Base-by-base conservation (phyloP, 2,329 filamentous ascomycete genomes). In the Knufia fluminis region DNA sequence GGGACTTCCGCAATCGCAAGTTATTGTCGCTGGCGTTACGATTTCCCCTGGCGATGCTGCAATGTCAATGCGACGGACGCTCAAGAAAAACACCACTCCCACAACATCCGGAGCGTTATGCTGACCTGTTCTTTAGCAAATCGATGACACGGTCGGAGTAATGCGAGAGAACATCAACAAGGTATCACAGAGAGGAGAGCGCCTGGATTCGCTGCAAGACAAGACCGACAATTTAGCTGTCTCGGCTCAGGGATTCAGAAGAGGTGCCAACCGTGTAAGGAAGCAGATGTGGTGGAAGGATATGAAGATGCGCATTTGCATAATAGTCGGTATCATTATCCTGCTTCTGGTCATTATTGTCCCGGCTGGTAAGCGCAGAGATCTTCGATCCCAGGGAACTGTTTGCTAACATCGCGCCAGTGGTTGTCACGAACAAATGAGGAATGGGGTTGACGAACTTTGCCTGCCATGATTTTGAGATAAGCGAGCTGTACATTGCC, bases 231-330 rank as follows among this genome's bases (percentile, higher is more conserved):
- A 94, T 71, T 78, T 98, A 59, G 90, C 90, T 53, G 81, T 84
- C 56, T 95, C 90, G 31, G 91, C 92, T 52, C 89, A 95, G 69
- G 89, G 88, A 55, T 98, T 98, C 80, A 87, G 90, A 63, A 84
- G 90, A 59, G 91, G 92, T 57, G 92, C 94, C 70, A 98, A 97
- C 76, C 78, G 88, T 62, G 91, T 98, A 61, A 83, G 92, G 69
- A 91, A 90, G 77, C 83, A 94, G 71, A 97, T 97, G 91, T 97
- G 91, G 91, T 97, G 90, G 91, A 97, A 97, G 79, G 91, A 97
- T 66, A 94, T 96, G 88, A 97, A 97, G 82, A 98, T 98, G 92
- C 83, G 92, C 69, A 92, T 96, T 77, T 97, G 91, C 73, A 76
- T 98, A 56, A 85, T 94, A 65, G 77, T 83, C 52, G 92, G 90